Conservation (phyloP, 208 protist genomes). For the Perkinsela sp. region DNA sequence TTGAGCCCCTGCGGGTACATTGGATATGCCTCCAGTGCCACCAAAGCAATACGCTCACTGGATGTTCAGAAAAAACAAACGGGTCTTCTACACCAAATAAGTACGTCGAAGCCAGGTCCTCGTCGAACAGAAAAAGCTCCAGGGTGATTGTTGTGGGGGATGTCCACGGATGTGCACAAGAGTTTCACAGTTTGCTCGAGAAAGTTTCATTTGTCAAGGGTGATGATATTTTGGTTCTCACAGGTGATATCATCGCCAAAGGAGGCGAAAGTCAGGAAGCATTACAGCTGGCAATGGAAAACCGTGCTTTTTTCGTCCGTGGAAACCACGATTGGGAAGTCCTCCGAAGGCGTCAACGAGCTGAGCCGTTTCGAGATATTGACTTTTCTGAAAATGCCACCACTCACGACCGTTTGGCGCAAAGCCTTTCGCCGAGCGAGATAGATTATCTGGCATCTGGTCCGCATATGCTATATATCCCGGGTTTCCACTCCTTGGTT, state of each 20-base stretch:
- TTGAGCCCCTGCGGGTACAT: not conserved
- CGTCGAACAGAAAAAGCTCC: not conserved
- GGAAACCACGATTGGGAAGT: slow-evolving; percentile 65
- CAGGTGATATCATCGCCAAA: slow-evolving; percentile 62
- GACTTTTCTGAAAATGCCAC: slow-evolving; percentile 40
- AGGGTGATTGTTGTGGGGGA: slow-evolving; percentile 37
- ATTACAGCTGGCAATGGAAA: slow-evolving; percentile 18
- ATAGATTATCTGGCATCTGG: slow-evolving; percentile 38
- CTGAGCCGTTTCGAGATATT: slow-evolving; percentile 7
- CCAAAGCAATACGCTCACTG: not conserved
- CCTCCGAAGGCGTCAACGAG: slow-evolving; percentile 9
- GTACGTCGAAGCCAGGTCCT: not conserved
- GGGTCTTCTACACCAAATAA: not conserved
- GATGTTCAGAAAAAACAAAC: not conserved
- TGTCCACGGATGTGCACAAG: slow-evolving; percentile 50
- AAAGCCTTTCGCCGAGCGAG: slow-evolving; percentile 23
- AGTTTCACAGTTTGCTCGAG: slow-evolving; percentile 31
- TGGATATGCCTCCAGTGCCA: not conserved
- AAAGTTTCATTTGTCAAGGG: slow-evolving; percentile 37
- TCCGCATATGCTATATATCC: slow-evolving; percentile 43
- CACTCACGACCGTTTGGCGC: slow-evolving; percentile 12
- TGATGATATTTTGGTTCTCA: slow-evolving; percentile 35
- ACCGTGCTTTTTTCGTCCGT: slow-evolving; percentile 36
- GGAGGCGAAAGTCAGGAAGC: slow-evolving; percentile 43
- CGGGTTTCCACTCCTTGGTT: slow-evolving; percentile 35